Conservation (phyloP, 2,329 filamentous ascomycete species). For the Remersonia thermophila region DNA sequence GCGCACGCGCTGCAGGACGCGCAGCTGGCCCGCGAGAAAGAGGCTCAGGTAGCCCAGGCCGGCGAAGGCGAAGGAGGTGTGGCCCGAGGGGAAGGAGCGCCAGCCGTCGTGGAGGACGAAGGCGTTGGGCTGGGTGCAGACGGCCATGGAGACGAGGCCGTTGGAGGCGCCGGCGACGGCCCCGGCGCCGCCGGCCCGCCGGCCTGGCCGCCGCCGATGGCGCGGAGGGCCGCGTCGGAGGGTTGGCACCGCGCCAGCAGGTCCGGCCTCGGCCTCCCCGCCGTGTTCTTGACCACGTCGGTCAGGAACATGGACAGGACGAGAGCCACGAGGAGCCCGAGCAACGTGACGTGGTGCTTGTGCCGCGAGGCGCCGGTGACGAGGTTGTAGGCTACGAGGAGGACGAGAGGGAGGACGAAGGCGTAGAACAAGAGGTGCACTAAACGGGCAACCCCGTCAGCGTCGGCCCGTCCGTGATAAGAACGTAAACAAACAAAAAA, state of each 20-base stretch:
- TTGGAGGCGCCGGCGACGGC: conserved; percentile 16
- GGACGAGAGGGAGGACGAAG: conserved; percentile 53
- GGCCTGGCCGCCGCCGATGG: no score
- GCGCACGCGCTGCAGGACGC: conserved; percentile 35
- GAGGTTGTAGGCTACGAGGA: conserved; percentile 55
- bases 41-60: conserved; percentile 64
- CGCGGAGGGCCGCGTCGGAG: conserved; percentile 32
- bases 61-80: conserved; percentile 67
- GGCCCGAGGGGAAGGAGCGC: conserved; percentile 72
- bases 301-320: conserved; percentile 73
- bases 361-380: conserved; percentile 51
- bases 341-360: conserved; percentile 73
- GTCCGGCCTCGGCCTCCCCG: conserved; percentile 64
- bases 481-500: no score
- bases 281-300: conserved; percentile 79
- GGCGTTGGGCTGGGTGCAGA: conserved; percentile 60
- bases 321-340: conserved; percentile 68
- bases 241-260: conserved; percentile 70
- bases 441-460: no score
- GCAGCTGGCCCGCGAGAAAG: conserved; percentile 56
- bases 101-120: conserved; percentile 70
- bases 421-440: conserved; percentile 71
- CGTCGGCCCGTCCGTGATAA: no score
- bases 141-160: conserved; percentile 48
- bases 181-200: no score